These are phyloP conservation scores for Phytopythium aichiense DNA, from an alignment of 352 stramenopile species.

Conservation along the genomic window DNA sequence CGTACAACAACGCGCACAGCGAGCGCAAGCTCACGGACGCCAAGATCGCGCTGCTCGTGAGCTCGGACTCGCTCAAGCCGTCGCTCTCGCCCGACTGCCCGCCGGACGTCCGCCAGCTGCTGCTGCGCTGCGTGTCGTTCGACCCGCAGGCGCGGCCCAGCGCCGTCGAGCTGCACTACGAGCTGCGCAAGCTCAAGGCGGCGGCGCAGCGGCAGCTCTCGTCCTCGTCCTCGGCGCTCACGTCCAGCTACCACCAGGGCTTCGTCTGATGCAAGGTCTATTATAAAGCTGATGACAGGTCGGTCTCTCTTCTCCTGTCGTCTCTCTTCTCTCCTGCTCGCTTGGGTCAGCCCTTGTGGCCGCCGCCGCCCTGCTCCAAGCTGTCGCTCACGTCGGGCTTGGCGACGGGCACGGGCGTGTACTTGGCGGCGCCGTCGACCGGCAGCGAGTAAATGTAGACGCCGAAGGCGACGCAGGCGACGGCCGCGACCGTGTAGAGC, in stretches of 20 bases:
- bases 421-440: slow-evolving; percentile 19
- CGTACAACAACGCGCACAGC: slow-evolving; percentile 17
- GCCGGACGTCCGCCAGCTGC: slow-evolving; percentile 31
- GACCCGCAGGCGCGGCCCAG: slow-evolving; percentile 50
- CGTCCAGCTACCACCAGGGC: slow-evolving; percentile 2
- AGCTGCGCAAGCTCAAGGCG: slow-evolving; percentile 25
- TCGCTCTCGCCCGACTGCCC: slow-evolving; percentile 49
- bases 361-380: background rate
- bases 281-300: background rate
- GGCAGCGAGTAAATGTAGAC: slow-evolving; percentile 82
- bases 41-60: slow-evolving; percentile 53
- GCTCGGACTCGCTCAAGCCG: slow-evolving; percentile 40
- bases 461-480: slow-evolving; percentile 64
- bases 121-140: slow-evolving; percentile 47
- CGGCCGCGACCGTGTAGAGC: slow-evolving; percentile 42
- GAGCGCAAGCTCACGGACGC: slow-evolving; percentile 32
- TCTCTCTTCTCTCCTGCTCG: too few relatives aligned
- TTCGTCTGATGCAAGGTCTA: slow-evolving; percentile 1
- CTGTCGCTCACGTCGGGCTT: background rate
- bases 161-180: slow-evolving; percentile 66
- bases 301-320: too few relatives aligned
- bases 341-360: background rate
- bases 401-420: background rate
- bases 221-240: background rate
- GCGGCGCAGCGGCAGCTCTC: slow-evolving; percentile 4